Percentiles rank a stretch among this genome's conserved stretches.
These are phyloP conservation scores for Cadophora gregata DNA, from an alignment of 2,329 filamentous ascomycete genomes.

Conservation along the genomic window DNA sequence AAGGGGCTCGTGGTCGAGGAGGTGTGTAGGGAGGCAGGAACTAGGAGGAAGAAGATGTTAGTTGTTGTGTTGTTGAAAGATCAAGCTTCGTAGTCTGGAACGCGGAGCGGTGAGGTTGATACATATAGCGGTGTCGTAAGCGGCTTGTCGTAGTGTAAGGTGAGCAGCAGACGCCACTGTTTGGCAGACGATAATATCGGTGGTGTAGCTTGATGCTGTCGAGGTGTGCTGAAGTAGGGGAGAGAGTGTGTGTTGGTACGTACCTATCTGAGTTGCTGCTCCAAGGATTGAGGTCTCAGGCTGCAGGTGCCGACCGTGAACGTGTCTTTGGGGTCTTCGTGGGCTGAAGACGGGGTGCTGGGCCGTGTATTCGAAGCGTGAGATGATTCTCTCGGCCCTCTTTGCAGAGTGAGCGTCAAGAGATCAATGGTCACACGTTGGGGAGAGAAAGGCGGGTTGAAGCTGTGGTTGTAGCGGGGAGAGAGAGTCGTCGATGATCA, in stretches of 20 bases:
- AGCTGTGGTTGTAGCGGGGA: slow-evolving; percentile 28
- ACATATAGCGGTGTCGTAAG: slow-evolving; percentile 27
- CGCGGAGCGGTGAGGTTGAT: slow-evolving; percentile 35
- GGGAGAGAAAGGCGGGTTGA: slow-evolving; percentile 18
- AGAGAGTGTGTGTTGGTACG: slow-evolving; percentile 27
- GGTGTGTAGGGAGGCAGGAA: slow-evolving; percentile 20
- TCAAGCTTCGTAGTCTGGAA: slow-evolving; percentile 31
- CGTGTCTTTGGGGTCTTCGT: slow-evolving; percentile 22
- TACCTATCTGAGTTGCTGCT: slow-evolving; percentile 33
- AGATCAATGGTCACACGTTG: slow-evolving; percentile 30
- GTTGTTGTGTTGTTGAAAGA: slow-evolving; percentile 25
- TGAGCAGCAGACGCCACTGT: neutral
- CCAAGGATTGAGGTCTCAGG: slow-evolving; percentile 22
- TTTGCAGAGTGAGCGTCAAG: slow-evolving; percentile 22
- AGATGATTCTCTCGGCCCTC: slow-evolving; percentile 28
- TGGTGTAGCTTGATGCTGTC: slow-evolving; percentile 12
- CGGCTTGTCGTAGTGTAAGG: slow-evolving; percentile 7
- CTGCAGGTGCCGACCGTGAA: slow-evolving; percentile 29
- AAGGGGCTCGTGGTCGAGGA: slow-evolving; percentile 25
- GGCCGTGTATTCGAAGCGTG: slow-evolving; percentile 12
- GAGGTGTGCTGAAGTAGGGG: neutral
- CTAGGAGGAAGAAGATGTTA: slow-evolving; percentile 33
- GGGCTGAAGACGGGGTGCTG: slow-evolving; percentile 17
- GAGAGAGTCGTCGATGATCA: slow-evolving; percentile 20
- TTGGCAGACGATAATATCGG: slow-evolving; percentile 12